These are phyloP conservation scores for Letharia lupina DNA, from an alignment of 495 filamentous ascomycete genomes.

Conservation along the genomic window DNA sequence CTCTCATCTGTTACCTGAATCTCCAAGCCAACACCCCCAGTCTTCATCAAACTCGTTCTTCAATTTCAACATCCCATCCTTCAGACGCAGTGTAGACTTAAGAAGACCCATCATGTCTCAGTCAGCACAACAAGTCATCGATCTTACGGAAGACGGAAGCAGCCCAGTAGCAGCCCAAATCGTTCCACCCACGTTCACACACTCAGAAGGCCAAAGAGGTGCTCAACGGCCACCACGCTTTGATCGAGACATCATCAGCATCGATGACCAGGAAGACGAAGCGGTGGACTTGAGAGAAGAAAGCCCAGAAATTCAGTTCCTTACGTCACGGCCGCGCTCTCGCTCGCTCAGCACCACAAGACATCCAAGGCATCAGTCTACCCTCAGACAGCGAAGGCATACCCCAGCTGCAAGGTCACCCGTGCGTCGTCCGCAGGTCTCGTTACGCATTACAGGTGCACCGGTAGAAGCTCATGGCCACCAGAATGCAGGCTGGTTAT, in stretches of 20 bases:
- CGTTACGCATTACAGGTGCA: conserved; percentile 11
- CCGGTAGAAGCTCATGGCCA: conserved; percentile 3
- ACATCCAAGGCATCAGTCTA: conserved; percentile 3
- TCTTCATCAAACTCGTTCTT: conserved; percentile 18
- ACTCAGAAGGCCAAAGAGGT: conserved; percentile 14
- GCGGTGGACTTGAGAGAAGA: conserved; percentile 16
- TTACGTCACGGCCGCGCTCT: conserved; percentile 22
- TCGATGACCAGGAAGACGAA: conserved; percentile 21
- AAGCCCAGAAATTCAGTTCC: conserved; percentile 25
- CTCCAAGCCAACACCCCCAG: conserved; percentile 24
- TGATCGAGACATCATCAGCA: conserved; percentile 26
- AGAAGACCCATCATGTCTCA: conserved; percentile 38
- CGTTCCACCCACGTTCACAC: not conserved
- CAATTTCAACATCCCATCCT: conserved; percentile 23
- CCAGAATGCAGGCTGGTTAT: conserved; percentile 4
- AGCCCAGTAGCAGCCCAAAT: conserved; percentile 26
- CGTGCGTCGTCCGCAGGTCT: conserved; percentile 8
- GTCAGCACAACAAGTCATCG: conserved; percentile 39
- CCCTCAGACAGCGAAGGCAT: conserved; percentile 7
- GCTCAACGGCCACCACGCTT: conserved; percentile 20
- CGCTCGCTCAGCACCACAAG: conserved; percentile 13
- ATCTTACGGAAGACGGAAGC: conserved; percentile 46
- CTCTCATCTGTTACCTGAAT: conserved; percentile 16
- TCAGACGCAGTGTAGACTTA: conserved; percentile 38
- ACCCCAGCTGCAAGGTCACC: conserved; percentile 11